Percentiles rank a stretch among this genome's conserved stretches.
phyloP scores from a whole-genome alignment of 2,329 filamentous ascomycete genomes.

The Magnaporthiopsis poae region DNA sequence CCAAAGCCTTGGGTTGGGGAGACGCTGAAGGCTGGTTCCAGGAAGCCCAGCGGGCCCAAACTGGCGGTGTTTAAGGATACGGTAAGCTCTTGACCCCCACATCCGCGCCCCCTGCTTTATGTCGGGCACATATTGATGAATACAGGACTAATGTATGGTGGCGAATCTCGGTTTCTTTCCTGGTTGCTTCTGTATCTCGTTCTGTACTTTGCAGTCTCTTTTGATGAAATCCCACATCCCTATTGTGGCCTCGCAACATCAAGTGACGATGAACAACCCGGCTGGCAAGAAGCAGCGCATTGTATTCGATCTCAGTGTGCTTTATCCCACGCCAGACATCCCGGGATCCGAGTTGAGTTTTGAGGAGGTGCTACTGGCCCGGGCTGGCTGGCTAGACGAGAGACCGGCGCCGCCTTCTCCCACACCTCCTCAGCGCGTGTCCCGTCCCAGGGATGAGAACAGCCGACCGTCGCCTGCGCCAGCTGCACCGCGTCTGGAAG shows the following conservation, averaged over 20 bases:
- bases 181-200: constrained; percentile 15
- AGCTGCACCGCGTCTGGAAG: not conserved
- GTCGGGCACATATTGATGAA: constrained; percentile 68
- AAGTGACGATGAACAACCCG: constrained; percentile 71
- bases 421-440: not conserved
- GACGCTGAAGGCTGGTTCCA: constrained; percentile 77
- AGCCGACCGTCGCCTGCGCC: not conserved
- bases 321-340: constrained; percentile 70
- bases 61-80: constrained; percentile 90
- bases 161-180: constrained; percentile 38
- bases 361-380: constrained; percentile 76
- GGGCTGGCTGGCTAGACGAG: constrained; percentile 56
- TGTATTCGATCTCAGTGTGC: constrained; percentile 72
- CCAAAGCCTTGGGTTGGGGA: constrained; percentile 87
- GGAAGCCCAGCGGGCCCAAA: constrained; percentile 63
- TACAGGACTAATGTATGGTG: constrained; percentile 80
- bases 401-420: not conserved
- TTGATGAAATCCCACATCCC: constrained; percentile 47
- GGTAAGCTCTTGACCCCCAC: constrained; percentile 54
- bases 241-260: constrained; percentile 61
- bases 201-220: constrained; percentile 43
- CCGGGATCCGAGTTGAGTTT: constrained; percentile 72
- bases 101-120: constrained; percentile 24
- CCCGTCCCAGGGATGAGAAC: constrained; percentile 19
- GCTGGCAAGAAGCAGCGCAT: constrained; percentile 78